A percentile compares a stretch with the other conserved stretches of the same genome.
Evolutionary conservation across 2,329 filamentous ascomycete species (phyloP).

Genomic region (Penicillium capsulatum): DNA sequence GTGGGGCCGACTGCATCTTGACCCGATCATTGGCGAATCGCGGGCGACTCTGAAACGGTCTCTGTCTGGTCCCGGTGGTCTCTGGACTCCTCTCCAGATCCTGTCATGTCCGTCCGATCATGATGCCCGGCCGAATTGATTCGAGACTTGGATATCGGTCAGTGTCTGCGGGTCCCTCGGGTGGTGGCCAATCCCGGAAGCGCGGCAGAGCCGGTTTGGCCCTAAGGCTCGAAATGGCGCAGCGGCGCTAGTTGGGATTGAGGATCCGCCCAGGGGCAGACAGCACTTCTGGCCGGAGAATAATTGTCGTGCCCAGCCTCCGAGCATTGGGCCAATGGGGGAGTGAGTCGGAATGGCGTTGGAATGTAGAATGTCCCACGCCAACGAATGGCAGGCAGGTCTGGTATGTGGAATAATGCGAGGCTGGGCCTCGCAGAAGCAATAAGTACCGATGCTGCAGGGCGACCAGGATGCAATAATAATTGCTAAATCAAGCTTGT

Average conservation of each 20-base stretch:
- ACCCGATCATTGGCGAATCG: constrained; percentile 12
- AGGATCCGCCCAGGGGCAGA: constrained; percentile 16
- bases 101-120: background rate
- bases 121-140: background rate
- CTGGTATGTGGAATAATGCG: constrained; percentile 17
- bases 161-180: no score
- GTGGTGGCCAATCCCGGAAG: no score
- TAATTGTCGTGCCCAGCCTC: constrained; percentile 17
- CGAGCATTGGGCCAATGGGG: constrained; percentile 9
- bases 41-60: constrained; percentile 12
- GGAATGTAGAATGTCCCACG: constrained; percentile 27
- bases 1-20: constrained; percentile 4
- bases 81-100: background rate
- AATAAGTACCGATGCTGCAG: constrained; percentile 16
- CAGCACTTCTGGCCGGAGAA: no score
- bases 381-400: constrained; percentile 15
- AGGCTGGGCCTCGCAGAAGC: constrained; percentile 15
- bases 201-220: no score
- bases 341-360: constrained; percentile 8
- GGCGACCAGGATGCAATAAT: no score
- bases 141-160: no score
- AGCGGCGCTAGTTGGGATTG: constrained; percentile 12
- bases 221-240: constrained; percentile 3
- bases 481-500: background rate
- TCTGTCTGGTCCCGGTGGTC: background rate